Conservation (phyloP, 768 basidiomycete genomes). For the Trametes villosa region DNA sequence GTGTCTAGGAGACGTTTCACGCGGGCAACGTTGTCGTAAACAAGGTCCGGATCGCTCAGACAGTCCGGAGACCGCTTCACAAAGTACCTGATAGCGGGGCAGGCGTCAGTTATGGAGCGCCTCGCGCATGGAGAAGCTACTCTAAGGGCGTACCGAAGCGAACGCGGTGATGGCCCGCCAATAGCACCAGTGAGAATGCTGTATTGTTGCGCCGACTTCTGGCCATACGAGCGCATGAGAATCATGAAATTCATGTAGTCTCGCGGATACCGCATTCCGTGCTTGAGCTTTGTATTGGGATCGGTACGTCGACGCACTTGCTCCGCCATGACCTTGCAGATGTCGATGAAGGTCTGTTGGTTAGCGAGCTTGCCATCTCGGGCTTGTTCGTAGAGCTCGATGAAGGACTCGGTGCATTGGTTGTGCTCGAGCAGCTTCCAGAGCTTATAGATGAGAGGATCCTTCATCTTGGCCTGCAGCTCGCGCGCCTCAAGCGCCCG, state of each 20-base stretch:
- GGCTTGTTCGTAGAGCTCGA: constrained; percentile 23
- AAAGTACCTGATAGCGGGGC: constrained; percentile 31
- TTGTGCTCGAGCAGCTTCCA: constrained; percentile 13
- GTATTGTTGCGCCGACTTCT: constrained; percentile 24
- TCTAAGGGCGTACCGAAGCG: too few species aligned
- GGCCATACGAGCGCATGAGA: constrained; percentile 24
- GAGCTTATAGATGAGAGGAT: constrained; percentile 22
- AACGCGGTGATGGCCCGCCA: too few species aligned
- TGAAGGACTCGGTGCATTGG: constrained; percentile 19
- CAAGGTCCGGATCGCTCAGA: constrained; percentile 32
- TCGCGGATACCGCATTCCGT: constrained; percentile 22
- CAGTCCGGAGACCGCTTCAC: constrained; percentile 30
- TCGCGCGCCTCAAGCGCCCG: constrained; percentile 12
- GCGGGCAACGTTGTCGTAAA: constrained; percentile 34
- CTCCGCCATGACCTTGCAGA: constrained; percentile 23
- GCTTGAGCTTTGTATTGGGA: constrained; percentile 13
- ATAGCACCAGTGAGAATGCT: too few species aligned
- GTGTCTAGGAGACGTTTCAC: constrained; percentile 30
- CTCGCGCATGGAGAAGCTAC: too few species aligned
- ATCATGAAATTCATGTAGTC: constrained; percentile 29
- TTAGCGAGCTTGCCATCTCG: constrained; percentile 22
- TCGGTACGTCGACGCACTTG: neutral
- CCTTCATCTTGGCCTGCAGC: constrained; percentile 17
- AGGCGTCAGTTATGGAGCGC: too few species aligned
- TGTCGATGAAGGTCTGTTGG: constrained; percentile 20